Percentiles rank a stretch among this genome's conserved stretches.
phyloP scores from a whole-genome alignment of 108 stramenopile species.

The Conticribra weissflogii region DNA sequence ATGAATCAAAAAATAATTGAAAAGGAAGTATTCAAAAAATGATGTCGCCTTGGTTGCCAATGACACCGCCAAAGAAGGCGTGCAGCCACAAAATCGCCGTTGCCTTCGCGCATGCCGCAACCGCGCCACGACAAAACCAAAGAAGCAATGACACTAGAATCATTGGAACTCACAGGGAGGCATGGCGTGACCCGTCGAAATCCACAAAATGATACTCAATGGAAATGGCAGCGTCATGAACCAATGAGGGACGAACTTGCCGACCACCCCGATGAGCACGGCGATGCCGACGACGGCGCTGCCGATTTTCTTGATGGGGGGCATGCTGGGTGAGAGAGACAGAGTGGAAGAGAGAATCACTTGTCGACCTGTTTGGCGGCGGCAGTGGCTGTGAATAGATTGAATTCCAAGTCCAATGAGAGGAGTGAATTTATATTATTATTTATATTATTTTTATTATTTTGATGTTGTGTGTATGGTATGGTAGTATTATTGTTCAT shows the following conservation, averaged over 20 bases:
- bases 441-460: too few relatives aligned
- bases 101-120: not conserved
- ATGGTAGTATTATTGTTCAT: too few relatives aligned
- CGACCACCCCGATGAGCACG: conserved; percentile 38
- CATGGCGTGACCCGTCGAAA: conserved; percentile 42
- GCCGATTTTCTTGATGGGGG: conserved; percentile 36
- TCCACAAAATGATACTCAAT: conserved; percentile 49
- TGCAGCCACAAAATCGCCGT: not conserved
- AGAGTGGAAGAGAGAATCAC: too few relatives aligned
- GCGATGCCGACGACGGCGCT: conserved; percentile 39
- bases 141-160: not conserved
- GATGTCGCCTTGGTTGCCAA: too few relatives aligned
- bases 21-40: not conserved
- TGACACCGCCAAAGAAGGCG: too few relatives aligned
- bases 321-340: too few relatives aligned
- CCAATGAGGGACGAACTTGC: conserved; percentile 35
- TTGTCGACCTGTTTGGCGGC: too few relatives aligned
- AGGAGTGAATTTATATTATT: too few relatives aligned
- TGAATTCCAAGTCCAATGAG: too few relatives aligned
- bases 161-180: conserved; percentile 51
- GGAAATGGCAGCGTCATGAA: conserved; percentile 49
- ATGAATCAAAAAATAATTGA: not conserved
- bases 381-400: too few relatives aligned
- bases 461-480: too few relatives aligned
- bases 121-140: not conserved